These are phyloP conservation scores for Mycena rosella DNA, from an alignment of 768 basidiomycete genomes.

Conservation along the genomic window DNA sequence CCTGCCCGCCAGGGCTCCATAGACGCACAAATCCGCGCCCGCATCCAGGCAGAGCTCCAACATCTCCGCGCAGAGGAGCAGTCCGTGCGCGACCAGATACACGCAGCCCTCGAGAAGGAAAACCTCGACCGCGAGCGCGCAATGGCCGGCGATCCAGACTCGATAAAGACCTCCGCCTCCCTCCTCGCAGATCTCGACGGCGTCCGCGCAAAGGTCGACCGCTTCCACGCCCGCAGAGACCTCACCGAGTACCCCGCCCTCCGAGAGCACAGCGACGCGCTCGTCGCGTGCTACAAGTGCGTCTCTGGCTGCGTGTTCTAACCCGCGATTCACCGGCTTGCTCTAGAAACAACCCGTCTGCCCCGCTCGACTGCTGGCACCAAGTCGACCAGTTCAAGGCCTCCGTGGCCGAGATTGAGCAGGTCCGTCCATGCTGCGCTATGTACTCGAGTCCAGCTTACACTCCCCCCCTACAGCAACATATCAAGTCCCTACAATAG, in stretches of 20 bases:
- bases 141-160: conserved; percentile 58
- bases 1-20: conserved; percentile 80
- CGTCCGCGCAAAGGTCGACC: conserved; percentile 78
- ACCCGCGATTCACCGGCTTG: conserved; percentile 1
- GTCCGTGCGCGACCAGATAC: conserved; percentile 77
- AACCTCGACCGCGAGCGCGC: conserved; percentile 83
- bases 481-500: conserved; percentile 70
- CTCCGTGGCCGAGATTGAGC: conserved; percentile 76
- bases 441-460: conserved; percentile 7
- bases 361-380: conserved; percentile 80
- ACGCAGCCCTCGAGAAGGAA: conserved; percentile 86
- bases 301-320: conserved; percentile 40
- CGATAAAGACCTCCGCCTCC: conserved; percentile 69
- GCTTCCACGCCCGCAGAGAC: conserved; percentile 69
- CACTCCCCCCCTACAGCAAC: conserved; percentile 64
- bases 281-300: conserved; percentile 83
- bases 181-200: conserved; percentile 84
- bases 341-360: conserved; percentile 59
- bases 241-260: conserved; percentile 68
- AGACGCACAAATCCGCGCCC: conserved; percentile 78
- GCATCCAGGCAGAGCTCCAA: conserved; percentile 77
- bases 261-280: conserved; percentile 66
- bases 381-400: conserved; percentile 79
- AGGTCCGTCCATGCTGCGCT: conserved; percentile 56
- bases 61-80: conserved; percentile 79